Conservation (phyloP, 2,329 filamentous ascomycete genomes). For the Stemphylium lycopersici region DNA sequence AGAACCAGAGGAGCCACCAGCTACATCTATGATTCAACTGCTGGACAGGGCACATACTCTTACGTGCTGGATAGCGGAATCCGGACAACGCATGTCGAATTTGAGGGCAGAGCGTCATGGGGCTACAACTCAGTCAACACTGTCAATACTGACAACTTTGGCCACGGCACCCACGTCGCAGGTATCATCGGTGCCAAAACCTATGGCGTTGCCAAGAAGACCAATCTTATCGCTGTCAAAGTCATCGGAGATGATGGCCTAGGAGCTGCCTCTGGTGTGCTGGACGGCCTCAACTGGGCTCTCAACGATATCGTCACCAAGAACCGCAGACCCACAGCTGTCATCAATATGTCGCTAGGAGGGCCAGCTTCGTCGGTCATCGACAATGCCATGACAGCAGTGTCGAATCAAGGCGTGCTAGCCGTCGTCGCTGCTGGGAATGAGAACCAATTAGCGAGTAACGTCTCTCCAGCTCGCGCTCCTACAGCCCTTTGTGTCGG, state of each 20-base stretch:
- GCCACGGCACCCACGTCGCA: constrained; percentile 44
- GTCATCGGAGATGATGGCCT: constrained; percentile 32
- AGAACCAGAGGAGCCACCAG: constrained; percentile 18
- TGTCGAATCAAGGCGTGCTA: constrained; percentile 41
- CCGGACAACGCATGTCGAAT: constrained; percentile 56
- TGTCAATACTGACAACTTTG: constrained; percentile 30
- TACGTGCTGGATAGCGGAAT: constrained; percentile 71
- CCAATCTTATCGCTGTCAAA: constrained; percentile 47
- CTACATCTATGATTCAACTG: constrained; percentile 36
- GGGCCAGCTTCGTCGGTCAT: constrained; percentile 32
- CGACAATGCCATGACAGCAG: constrained; percentile 42
- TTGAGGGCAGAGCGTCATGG: constrained; percentile 37
- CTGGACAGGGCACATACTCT: constrained; percentile 30
- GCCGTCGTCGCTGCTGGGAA: constrained; percentile 47
- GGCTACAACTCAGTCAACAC: constrained; percentile 37
- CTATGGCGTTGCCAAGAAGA: constrained; percentile 42
- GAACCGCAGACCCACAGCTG: constrained; percentile 31
- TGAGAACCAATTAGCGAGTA: constrained; percentile 34
- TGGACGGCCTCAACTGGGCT: constrained; percentile 42
- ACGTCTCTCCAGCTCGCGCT: constrained; percentile 39
- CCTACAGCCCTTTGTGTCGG: constrained; percentile 46
- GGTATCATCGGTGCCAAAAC: constrained; percentile 37
- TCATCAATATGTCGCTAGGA: constrained; percentile 50
- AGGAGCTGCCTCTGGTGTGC: constrained; percentile 22
- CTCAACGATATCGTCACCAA: constrained; percentile 41